A percentile compares a stretch with the other conserved stretches of the same genome.
Evolutionary conservation across 805 yeast species (phyloP).

Genomic region (Clavispora fructus): DNA sequence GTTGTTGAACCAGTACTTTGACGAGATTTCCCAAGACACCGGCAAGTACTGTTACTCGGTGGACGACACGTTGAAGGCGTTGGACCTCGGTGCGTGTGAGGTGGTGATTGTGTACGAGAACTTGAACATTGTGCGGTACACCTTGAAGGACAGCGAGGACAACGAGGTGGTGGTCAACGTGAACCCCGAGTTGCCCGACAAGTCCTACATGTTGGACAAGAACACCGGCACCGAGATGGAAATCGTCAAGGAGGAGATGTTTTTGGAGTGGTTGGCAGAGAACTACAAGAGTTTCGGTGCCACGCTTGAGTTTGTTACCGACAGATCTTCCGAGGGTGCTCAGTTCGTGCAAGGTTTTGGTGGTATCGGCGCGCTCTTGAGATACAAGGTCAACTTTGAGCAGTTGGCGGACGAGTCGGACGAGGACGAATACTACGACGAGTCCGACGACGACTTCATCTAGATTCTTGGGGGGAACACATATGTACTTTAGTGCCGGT

Average conservation of each 20-base stretch:
- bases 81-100: slow-evolving; percentile 95
- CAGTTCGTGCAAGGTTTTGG: slow-evolving; percentile 98
- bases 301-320: slow-evolving; percentile 90
- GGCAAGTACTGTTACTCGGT: slow-evolving; percentile 98
- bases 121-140: slow-evolving; percentile 77
- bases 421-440: slow-evolving; percentile 79
- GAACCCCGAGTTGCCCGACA: slow-evolving; percentile 67
- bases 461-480: slow-evolving; percentile 8
- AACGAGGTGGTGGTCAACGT: slow-evolving; percentile 68
- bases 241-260: slow-evolving; percentile 71
- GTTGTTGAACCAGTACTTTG: slow-evolving; percentile 85
- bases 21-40: slow-evolving; percentile 94
- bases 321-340: slow-evolving; percentile 96
- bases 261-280: slow-evolving; percentile 97
- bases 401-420: slow-evolving; percentile 86
- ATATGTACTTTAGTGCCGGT: slow-evolving; percentile 1
- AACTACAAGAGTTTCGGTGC: slow-evolving; percentile 94
- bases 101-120: slow-evolving; percentile 89
- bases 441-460: slow-evolving; percentile 45
- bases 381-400: slow-evolving; percentile 96
- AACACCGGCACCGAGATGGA: slow-evolving; percentile 91
- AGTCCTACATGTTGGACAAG: slow-evolving; percentile 73
- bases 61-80: slow-evolving; percentile 92
- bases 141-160: slow-evolving; percentile 79
- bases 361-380: slow-evolving; percentile 95